Conservation (phyloP, 192 early-diverging fungal genomes). For the Backusella australiensis region DNA sequence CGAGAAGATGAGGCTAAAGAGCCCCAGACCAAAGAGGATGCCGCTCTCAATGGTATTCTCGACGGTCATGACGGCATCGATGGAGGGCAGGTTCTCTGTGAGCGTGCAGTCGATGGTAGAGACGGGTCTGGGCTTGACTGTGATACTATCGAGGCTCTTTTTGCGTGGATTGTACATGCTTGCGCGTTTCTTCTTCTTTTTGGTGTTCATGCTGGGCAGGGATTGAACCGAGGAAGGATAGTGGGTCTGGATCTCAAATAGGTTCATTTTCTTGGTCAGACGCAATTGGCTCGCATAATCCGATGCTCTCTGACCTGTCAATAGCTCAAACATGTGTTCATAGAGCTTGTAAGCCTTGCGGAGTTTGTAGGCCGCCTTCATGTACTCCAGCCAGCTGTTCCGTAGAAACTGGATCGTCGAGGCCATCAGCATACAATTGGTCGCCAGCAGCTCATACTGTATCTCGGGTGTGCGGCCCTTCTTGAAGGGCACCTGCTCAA, state of each 20-base stretch:
- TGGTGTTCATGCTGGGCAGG: not conserved
- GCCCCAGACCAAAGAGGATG: conserved; percentile 36
- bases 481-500: not conserved
- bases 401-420: conserved; percentile 36
- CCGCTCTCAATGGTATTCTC: conserved; percentile 26
- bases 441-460: conserved; percentile 31
- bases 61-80: not conserved
- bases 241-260: not conserved
- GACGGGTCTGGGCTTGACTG: not conserved
- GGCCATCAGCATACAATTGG: conserved; percentile 39
- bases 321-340: conserved; percentile 31
- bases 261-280: conserved; percentile 5
- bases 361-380: conserved; percentile 36
- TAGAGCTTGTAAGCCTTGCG: conserved; percentile 37
- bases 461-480: conserved; percentile 2
- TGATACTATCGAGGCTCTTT: not conserved
- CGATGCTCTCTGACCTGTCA: conserved; percentile 29
- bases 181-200: not conserved
- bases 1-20: conserved; percentile 37
- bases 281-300: conserved; percentile 24
- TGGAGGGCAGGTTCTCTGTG: not conserved
- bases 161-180: not conserved
- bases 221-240: not conserved
- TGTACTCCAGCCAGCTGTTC: conserved; percentile 36
- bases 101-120: not conserved